These are phyloP conservation scores for Trichoderma brevicompactum DNA, from an alignment of 2,329 filamentous ascomycete genomes.

Conservation along the genomic window DNA sequence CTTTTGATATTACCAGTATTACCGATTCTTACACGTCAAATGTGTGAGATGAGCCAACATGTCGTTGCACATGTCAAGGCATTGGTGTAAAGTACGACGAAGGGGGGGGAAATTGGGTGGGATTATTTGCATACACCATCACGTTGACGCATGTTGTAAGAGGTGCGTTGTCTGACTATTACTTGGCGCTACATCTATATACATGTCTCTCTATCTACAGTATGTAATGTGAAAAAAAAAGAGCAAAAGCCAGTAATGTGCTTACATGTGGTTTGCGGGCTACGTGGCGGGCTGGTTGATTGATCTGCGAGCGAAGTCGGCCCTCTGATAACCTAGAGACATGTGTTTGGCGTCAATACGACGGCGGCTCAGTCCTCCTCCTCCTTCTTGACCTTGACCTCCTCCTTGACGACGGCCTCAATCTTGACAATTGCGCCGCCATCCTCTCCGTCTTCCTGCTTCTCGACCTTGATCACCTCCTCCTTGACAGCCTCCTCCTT, in stretches of 20 bases:
- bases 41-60: too few relatives aligned
- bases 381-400: not conserved
- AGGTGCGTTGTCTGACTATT: constrained; percentile 4
- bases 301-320: constrained; percentile 14
- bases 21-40: too few relatives aligned
- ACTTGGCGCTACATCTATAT: constrained; percentile 5
- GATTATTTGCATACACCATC: too few relatives aligned
- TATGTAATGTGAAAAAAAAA: not conserved
- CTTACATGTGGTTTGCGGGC: constrained; percentile 17
- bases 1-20: too few relatives aligned
- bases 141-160: not conserved
- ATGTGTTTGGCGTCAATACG: constrained; percentile 8
- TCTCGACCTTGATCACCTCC: constrained; percentile 33
- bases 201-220: not conserved
- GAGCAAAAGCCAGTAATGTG: constrained; percentile 12
- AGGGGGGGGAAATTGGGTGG: not conserved
- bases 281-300: constrained; percentile 17
- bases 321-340: not conserved
- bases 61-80: too few relatives aligned
- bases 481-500: constrained; percentile 39
- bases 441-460: constrained; percentile 33
- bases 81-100: not conserved
- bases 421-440: constrained; percentile 32
- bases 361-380: not conserved
- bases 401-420: constrained; percentile 35